Percentiles rank a stretch among this genome's conserved stretches.
These are phyloP conservation scores for Yamadazyma scolyti DNA, from an alignment of 805 yeast genomes.

Conservation along the genomic window DNA sequence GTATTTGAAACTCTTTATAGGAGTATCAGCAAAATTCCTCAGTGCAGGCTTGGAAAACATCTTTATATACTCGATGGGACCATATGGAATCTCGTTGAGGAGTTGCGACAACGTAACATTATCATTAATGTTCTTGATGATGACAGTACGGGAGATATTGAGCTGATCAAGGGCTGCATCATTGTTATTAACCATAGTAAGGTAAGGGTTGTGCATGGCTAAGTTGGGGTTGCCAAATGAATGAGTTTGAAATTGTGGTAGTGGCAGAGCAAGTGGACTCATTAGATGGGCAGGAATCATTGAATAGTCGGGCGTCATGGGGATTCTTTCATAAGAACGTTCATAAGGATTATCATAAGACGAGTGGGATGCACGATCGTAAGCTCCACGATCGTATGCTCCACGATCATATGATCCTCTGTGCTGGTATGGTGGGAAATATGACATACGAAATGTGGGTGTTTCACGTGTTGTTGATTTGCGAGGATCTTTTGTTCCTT, in stretches of 20 bases:
- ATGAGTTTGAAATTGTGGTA: slow-evolving; percentile 18
- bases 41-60: slow-evolving; percentile 31
- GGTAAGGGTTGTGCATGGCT: slow-evolving; percentile 2
- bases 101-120: slow-evolving; percentile 27
- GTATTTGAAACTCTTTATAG: slow-evolving; percentile 14
- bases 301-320: slow-evolving; percentile 9
- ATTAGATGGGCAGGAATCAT: slow-evolving; percentile 10
- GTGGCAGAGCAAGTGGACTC: slow-evolving; percentile 30
- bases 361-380: too few species aligned
- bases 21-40: slow-evolving; percentile 18
- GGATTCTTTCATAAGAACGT: too few species aligned
- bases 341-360: too few species aligned
- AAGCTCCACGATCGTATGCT: too few species aligned
- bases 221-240: background rate
- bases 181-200: slow-evolving; percentile 6
- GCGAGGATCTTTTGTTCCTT: too few species aligned
- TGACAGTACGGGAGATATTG: slow-evolving; percentile 34
- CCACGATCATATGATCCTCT: too few species aligned
- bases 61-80: slow-evolving; percentile 61
- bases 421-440: too few species aligned
- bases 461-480: too few species aligned
- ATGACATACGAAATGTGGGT: too few species aligned
- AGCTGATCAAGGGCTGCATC: slow-evolving; percentile 27
- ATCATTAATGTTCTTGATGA: slow-evolving; percentile 24
- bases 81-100: slow-evolving; percentile 47